Conservation (phyloP, 805 yeast genomes). For the Zygoascus ofunaensis region DNA sequence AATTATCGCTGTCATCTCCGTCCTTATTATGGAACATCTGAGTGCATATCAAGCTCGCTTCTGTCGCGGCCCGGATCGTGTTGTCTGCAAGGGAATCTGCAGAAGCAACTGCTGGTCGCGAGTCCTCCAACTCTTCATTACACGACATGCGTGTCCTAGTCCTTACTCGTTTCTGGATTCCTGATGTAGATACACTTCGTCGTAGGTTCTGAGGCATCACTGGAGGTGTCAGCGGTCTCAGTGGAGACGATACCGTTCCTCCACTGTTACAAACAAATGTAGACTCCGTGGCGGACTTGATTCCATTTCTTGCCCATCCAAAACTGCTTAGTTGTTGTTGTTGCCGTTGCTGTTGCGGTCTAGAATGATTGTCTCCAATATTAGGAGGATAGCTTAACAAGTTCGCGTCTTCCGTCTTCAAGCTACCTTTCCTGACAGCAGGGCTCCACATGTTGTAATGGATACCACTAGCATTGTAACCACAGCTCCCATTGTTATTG, state of each 20-base stretch:
- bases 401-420: background rate
- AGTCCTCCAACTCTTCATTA: background rate
- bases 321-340: background rate
- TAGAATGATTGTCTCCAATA: no score
- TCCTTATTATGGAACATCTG: no score
- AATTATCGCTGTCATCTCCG: no score
- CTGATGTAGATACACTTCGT: slow-evolving; percentile 5
- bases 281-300: slow-evolving; percentile 7
- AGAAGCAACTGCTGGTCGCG: no score
- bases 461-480: no score
- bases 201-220: slow-evolving; percentile 1
- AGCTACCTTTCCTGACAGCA: background rate
- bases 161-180: background rate
- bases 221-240: slow-evolving; percentile 14
- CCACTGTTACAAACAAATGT: background rate
- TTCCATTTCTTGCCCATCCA: background rate
- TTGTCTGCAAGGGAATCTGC: no score
- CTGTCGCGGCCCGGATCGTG: no score
- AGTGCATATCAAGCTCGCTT: no score
- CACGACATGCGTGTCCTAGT: background rate
- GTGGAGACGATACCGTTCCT: slow-evolving; percentile 3
- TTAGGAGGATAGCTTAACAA: background rate
- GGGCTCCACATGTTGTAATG: no score
- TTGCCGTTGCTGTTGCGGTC: background rate
- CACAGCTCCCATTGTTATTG: no score